Evolutionary conservation across 192 early-diverging fungal species (phyloP).

Genomic region (Podila clonocystis): DNA sequence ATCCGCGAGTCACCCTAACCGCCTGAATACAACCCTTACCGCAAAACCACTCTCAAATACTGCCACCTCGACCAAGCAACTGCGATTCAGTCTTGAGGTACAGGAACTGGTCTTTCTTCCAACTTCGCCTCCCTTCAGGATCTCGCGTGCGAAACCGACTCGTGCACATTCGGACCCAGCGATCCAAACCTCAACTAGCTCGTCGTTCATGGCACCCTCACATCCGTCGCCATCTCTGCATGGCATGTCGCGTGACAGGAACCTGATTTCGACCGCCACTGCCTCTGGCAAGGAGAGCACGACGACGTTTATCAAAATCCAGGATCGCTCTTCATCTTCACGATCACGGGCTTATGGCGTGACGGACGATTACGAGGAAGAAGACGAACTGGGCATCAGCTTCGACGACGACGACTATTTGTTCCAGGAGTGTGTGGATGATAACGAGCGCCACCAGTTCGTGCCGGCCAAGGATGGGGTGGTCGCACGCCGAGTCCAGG

Average conservation of each 20-base stretch:
- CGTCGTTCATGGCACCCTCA: slow-evolving; percentile 38
- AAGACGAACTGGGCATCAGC: background rate
- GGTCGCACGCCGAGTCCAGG: slow-evolving; percentile 7
- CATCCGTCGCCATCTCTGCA: background rate
- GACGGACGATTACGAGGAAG: slow-evolving; percentile 16
- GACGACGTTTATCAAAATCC: slow-evolving; percentile 47
- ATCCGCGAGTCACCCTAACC: slow-evolving; percentile 25
- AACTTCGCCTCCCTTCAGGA: slow-evolving; percentile 39
- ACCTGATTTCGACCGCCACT: slow-evolving; percentile 15
- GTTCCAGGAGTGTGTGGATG: background rate
- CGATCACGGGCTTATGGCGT: background rate
- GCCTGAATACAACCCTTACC: slow-evolving; percentile 18
- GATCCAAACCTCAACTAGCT: slow-evolving; percentile 17
- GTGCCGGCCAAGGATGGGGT: slow-evolving; percentile 22
- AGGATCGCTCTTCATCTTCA: slow-evolving; percentile 2
- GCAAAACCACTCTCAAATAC: slow-evolving; percentile 3
- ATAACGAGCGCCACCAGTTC: slow-evolving; percentile 2
- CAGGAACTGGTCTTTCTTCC: slow-evolving; percentile 43
- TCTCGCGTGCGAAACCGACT: slow-evolving; percentile 40
- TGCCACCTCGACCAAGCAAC: slow-evolving; percentile 13
- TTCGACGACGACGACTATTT: background rate
- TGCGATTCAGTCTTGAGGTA: slow-evolving; percentile 45
- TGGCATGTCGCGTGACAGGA: background rate
- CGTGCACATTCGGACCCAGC: slow-evolving; percentile 43
- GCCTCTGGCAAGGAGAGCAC: slow-evolving; percentile 18